A percentile compares a stretch with the other conserved stretches of the same genome.
Evolutionary conservation across 1,284 basidiomycete species (phyloP).

Genomic region (Termitomyces sp.): DNA sequence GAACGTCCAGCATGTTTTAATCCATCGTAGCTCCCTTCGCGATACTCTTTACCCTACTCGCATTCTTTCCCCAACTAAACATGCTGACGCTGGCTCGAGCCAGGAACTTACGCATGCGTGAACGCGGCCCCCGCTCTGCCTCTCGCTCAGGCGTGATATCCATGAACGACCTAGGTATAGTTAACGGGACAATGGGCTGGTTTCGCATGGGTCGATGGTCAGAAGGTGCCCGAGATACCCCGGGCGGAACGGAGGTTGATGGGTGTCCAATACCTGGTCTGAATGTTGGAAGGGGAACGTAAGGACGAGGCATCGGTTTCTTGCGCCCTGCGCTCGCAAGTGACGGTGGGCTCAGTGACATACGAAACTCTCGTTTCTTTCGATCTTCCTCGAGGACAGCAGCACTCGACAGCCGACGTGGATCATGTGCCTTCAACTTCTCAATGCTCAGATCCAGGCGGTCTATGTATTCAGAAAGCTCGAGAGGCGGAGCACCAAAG

Average conservation of each 20-base stretch:
- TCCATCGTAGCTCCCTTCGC: slow-evolving; percentile 1
- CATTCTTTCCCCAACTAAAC: slow-evolving; percentile 21
- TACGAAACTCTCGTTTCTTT: slow-evolving; percentile 7
- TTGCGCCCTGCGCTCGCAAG: slow-evolving; percentile 16
- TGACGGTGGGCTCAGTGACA: slow-evolving; percentile 10
- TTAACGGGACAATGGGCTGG: slow-evolving; percentile 10
- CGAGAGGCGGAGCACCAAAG: slow-evolving; percentile 3
- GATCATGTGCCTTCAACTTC: slow-evolving; percentile 15
- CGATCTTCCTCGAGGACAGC: not conserved
- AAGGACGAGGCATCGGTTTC: slow-evolving; percentile 11
- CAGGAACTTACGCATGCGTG: slow-evolving; percentile 19
- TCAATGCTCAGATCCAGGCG: slow-evolving; percentile 18
- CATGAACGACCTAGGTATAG: slow-evolving; percentile 31
- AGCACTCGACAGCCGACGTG: slow-evolving; percentile 2
- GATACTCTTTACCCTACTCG: slow-evolving; percentile 10
- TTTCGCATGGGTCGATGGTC: slow-evolving; percentile 15
- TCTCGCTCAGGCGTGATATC: slow-evolving; percentile 29
- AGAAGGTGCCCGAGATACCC: slow-evolving; percentile 10
- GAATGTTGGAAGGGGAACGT: slow-evolving; percentile 9
- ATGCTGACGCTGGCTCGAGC: slow-evolving; percentile 27
- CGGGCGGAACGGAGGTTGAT: not conserved
- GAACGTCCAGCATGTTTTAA: not conserved
- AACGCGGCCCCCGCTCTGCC: slow-evolving; percentile 1
- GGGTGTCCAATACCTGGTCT: slow-evolving; percentile 6
- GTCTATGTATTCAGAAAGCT: slow-evolving; percentile 14